A percentile compares a stretch with the other conserved stretches of the same genome.
Conservation (phyloP, 2,329 filamentous ascomycete genomes). For the Dryadomyces sulphureus region DNA sequence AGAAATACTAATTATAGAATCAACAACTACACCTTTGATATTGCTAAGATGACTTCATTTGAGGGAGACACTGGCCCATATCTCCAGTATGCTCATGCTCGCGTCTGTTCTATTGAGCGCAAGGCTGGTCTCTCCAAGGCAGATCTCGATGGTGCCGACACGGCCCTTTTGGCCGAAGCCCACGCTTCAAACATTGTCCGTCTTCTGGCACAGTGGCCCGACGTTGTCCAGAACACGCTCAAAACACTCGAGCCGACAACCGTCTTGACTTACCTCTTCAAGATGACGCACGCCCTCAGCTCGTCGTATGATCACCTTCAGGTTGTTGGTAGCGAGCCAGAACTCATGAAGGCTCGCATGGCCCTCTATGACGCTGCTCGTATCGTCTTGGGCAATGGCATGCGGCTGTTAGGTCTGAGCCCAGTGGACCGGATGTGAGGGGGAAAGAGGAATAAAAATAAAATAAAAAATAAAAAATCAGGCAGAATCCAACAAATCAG, state of each 20-base stretch:
- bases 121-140: slow-evolving; percentile 36
- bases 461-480: not conserved
- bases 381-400: slow-evolving; percentile 67
- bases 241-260: slow-evolving; percentile 60
- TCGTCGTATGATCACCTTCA: slow-evolving; percentile 70
- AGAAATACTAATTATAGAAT: too few relatives aligned
- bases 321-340: slow-evolving; percentile 64
- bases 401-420: slow-evolving; percentile 63
- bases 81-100: slow-evolving; percentile 69
- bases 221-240: slow-evolving; percentile 69
- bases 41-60: slow-evolving; percentile 69
- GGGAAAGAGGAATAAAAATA: not conserved
- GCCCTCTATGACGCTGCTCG: slow-evolving; percentile 65
- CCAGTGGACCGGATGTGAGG: slow-evolving; percentile 49
- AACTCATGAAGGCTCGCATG: slow-evolving; percentile 57
- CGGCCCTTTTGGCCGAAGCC: slow-evolving; percentile 52
- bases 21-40: slow-evolving; percentile 59
- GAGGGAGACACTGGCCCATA: slow-evolving; percentile 78
- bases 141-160: slow-evolving; percentile 48
- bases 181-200: slow-evolving; percentile 63
- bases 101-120: slow-evolving; percentile 50
- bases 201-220: slow-evolving; percentile 70
- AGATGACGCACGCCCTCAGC: slow-evolving; percentile 70
- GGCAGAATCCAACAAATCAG: too few relatives aligned
- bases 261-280: slow-evolving; percentile 53